Conservation (phyloP, 305 asterid species). For the Lippia alba region DNA sequence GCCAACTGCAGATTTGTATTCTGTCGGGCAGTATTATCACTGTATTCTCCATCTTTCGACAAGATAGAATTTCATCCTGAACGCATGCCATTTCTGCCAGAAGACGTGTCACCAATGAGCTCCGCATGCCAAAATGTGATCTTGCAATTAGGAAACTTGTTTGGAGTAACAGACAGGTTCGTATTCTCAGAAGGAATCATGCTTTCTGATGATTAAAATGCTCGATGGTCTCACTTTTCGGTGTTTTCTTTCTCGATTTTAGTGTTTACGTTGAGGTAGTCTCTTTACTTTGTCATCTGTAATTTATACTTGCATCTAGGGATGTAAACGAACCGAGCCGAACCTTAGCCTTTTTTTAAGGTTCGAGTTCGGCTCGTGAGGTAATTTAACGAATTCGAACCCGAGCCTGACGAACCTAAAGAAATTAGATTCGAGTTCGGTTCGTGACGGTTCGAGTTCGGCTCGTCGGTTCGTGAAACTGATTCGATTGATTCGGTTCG, state of each 20-base stretch:
- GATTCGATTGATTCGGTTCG: no score
- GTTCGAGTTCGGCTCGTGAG: no score
- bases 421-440: no score
- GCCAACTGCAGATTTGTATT: constrained; percentile 76
- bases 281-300: not conserved
- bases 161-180: constrained; percentile 69
- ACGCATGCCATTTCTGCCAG: constrained; percentile 83
- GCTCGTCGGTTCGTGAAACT: no score
- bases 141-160: constrained; percentile 60
- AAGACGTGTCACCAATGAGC: constrained; percentile 58
- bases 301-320: no score
- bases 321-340: no score
- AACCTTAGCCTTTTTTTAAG: no score
- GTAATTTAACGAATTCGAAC: no score
- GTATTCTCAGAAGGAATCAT: constrained; percentile 43
- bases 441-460: no score
- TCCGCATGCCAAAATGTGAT: constrained; percentile 60
- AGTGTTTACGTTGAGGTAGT: constrained; percentile 13
- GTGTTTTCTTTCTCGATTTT: constrained; percentile 16
- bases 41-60: constrained; percentile 55
- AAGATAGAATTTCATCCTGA: constrained; percentile 74
- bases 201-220: constrained; percentile 36
- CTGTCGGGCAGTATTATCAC: constrained; percentile 69
- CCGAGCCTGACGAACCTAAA: no score
- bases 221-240: constrained; percentile 12